Percentiles rank a stretch among this genome's conserved stretches.
Conservation (phyloP, 2,329 filamentous ascomycete species). For the Neopestalotiopsis clavispora region DNA sequence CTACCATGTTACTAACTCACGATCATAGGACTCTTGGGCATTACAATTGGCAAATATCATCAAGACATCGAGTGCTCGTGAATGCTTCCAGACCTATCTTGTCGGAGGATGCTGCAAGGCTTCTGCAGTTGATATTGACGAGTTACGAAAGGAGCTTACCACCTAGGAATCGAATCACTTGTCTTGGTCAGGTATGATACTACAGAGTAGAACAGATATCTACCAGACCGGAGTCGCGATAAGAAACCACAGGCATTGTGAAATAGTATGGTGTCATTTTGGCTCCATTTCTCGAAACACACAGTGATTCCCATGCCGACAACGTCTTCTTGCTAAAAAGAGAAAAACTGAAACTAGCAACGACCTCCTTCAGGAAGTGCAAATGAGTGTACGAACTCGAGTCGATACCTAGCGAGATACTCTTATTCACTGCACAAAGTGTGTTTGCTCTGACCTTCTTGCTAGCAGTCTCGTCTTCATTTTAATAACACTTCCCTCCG, state of each 20-base stretch:
- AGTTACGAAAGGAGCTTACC: conserved; percentile 33
- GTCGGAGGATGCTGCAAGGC: conserved; percentile 61
- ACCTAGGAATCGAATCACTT: not conserved
- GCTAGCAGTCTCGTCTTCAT: not conserved
- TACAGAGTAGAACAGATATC: not conserved
- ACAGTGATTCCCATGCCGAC: no score
- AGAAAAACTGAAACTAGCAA: not conserved
- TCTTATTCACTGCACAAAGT: not conserved
- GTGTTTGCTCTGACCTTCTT: not conserved
- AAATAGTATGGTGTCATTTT: no score
- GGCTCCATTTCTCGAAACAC: no score
- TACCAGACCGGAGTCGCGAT: not conserved
- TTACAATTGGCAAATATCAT: conserved; percentile 48
- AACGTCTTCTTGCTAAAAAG: not conserved
- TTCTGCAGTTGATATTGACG: conserved; percentile 68
- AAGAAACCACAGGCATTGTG: not conserved
- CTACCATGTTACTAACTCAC: not conserved
- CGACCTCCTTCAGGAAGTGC: not conserved
- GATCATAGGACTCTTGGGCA: conserved; percentile 49
- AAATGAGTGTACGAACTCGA: not conserved
- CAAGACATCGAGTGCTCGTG: conserved; percentile 37
- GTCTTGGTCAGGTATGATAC: not conserved
- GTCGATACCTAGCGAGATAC: not conserved
- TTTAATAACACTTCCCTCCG: conserved; percentile 9
- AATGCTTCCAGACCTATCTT: conserved; percentile 50